Evolutionary conservation across 1,284 basidiomycete species (phyloP).

Genomic region (Kalmanozyma brasiliensis): DNA sequence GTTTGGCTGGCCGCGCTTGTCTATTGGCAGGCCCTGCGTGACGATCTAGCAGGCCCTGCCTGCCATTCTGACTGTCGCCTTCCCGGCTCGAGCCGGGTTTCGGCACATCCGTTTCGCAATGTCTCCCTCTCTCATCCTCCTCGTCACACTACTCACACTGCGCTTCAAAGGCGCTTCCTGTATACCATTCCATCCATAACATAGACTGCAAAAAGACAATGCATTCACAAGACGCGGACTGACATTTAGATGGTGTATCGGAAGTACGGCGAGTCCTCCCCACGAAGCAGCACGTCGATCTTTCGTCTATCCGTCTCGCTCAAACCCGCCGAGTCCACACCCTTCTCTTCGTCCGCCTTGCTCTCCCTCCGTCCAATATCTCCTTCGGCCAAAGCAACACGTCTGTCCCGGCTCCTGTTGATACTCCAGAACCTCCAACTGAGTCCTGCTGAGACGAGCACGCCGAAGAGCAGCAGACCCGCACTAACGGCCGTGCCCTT

Average conservation of each 20-base stretch:
- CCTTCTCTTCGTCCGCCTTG: conserved; percentile 10
- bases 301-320: conserved; percentile 23
- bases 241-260: conserved; percentile 51
- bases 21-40: no score
- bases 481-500: conserved; percentile 51
- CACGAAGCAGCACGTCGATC: conserved; percentile 40
- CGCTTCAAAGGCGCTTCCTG: neutral
- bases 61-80: no score
- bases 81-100: no score
- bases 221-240: no score
- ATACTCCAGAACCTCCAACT: conserved; percentile 30
- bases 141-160: neutral
- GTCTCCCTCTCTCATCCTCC: no score
- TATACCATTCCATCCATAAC: no score
- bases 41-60: no score
- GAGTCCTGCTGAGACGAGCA: conserved; percentile 21
- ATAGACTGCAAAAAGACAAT: no score
- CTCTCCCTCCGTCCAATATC: neutral
- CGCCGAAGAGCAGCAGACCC: conserved; percentile 42
- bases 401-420: conserved; percentile 34
- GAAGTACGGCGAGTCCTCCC: conserved; percentile 46
- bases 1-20: no score
- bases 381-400: neutral
- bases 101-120: no score
- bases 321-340: neutral